Conservation (phyloP, 176 grass and related monocot genomes). For the Alopecurus myosuroides region DNA sequence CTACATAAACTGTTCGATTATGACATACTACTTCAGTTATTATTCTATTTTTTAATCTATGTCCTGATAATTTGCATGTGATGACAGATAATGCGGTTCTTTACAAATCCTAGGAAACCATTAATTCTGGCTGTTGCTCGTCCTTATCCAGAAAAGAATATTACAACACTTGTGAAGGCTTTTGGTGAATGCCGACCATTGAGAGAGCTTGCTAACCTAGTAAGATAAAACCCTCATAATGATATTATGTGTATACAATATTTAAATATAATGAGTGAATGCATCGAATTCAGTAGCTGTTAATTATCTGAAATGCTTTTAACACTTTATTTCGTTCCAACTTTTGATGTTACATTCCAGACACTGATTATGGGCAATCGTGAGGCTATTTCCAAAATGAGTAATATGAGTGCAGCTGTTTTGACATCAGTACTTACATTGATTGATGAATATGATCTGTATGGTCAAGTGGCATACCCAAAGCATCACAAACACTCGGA, state of each 20-base stretch:
- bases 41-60: constrained; percentile 5
- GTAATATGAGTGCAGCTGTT: constrained; percentile 68
- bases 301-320: not conserved
- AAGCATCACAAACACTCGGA: constrained; percentile 79
- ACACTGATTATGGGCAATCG: constrained; percentile 88
- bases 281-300: not conserved
- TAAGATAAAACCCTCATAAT: constrained; percentile 38
- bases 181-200: constrained; percentile 80
- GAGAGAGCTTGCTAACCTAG: constrained; percentile 80
- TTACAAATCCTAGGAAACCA: constrained; percentile 88
- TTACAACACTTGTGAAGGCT: constrained; percentile 77
- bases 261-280: not conserved
- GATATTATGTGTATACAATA: not conserved
- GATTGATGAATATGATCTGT: constrained; percentile 79
- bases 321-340: not conserved
- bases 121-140: constrained; percentile 82
- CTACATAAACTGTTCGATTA: not conserved
- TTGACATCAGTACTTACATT: constrained; percentile 71
- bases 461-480: constrained; percentile 88
- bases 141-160: constrained; percentile 77
- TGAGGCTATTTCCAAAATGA: constrained; percentile 77
- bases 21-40: not conserved
- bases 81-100: constrained; percentile 85
- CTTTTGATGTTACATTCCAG: constrained; percentile 37
- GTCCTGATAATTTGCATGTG: constrained; percentile 23